phyloP scores from a whole-genome alignment of 1,284 basidiomycete genomes.

The Ceratobasidium sp. region DNA sequence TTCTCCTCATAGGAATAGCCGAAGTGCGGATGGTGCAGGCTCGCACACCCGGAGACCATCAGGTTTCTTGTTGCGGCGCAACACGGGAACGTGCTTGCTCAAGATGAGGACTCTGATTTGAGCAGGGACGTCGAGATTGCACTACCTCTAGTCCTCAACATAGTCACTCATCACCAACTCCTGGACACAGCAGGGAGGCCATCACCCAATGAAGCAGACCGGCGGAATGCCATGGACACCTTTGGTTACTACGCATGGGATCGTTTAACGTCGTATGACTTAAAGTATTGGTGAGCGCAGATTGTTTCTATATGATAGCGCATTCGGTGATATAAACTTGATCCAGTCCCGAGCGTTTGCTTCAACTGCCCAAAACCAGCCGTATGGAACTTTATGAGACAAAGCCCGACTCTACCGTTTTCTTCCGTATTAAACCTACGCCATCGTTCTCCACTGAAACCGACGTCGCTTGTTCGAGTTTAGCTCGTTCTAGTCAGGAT shows the following conservation, averaged over 20 bases:
- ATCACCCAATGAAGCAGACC: background rate
- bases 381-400: background rate
- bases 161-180: no score
- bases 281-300: background rate
- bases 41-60: background rate
- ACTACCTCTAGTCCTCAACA: no score
- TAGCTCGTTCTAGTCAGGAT: background rate
- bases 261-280: background rate
- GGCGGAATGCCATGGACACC: background rate
- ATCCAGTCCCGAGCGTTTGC: background rate
- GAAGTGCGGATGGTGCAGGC: background rate
- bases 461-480: background rate
- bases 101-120: background rate
- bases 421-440: background rate
- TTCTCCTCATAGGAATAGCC: background rate
- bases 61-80: background rate
- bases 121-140: no score
- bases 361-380: background rate
- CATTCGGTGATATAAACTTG: background rate
- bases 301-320: background rate
- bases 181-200: no score
- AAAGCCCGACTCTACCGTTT: background rate
- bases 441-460: background rate
- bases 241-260: background rate
- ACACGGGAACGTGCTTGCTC: background rate